phyloP scores from a whole-genome alignment of 139 green algal genomes.

The Chlorella sp. region DNA sequence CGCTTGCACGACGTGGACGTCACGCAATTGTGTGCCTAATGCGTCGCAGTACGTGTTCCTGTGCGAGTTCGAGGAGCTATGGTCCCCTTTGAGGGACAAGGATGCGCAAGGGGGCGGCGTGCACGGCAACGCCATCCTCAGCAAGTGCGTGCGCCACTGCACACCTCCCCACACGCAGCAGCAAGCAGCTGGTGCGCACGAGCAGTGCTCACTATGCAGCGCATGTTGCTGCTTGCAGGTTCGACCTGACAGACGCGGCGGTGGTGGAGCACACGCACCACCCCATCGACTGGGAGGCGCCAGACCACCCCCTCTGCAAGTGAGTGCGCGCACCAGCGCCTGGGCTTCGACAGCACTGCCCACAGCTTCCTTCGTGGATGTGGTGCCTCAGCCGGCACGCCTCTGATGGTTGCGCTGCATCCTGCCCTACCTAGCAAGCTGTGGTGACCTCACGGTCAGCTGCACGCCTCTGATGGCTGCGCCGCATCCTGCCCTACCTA shows the following conservation, averaged over 20 bases:
- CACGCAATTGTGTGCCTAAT: no score
- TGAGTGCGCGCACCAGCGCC: no score
- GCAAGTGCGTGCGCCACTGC: conserved; percentile 50
- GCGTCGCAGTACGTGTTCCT: conserved; percentile 67
- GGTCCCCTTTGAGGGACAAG: conserved; percentile 26
- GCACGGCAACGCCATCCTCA: conserved; percentile 82
- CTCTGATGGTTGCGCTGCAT: no score
- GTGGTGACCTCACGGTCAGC: no score
- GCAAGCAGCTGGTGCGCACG: neutral
- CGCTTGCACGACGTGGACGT: no score
- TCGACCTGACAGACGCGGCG: neutral
- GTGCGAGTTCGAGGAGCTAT: conserved; percentile 84
- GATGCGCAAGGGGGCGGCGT: conserved; percentile 72
- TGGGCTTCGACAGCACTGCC: no score
- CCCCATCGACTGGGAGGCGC: conserved; percentile 72
- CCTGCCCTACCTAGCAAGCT: no score
- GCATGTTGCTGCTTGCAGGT: conserved; percentile 2
- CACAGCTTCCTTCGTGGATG: no score
- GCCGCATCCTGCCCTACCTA: no score
- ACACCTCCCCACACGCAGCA: conserved; percentile 10
- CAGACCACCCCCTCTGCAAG: conserved; percentile 27
- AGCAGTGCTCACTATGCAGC: neutral
- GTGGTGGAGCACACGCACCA: conserved; percentile 46
- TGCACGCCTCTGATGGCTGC: no score
- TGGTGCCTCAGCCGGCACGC: no score